Conservation (phyloP, 148 eudicot species). For the Rhododendron ovatum region DNA sequence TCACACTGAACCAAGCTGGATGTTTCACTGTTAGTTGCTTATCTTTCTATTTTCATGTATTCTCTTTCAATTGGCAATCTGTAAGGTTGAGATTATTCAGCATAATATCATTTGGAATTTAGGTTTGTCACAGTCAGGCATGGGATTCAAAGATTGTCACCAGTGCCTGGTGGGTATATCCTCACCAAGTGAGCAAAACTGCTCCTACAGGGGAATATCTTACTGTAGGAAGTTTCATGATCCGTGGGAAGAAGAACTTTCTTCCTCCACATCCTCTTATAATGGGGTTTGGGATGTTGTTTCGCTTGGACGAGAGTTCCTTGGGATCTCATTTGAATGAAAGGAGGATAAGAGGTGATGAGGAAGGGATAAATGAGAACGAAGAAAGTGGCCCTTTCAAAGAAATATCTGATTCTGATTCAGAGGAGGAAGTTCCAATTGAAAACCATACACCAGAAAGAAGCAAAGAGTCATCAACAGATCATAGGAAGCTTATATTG, state of each 20-base stretch:
- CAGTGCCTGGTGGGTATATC: constrained; percentile 99
- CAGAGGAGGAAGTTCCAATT: constrained; percentile 52
- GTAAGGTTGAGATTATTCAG: background rate
- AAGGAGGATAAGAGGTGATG: constrained; percentile 97
- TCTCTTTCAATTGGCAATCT: background rate
- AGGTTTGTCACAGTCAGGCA: constrained; percentile 99
- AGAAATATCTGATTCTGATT: constrained; percentile 59
- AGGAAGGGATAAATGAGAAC: constrained; percentile 50
- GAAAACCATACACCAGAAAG: constrained; percentile 21
- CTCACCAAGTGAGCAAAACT: constrained; percentile 96
- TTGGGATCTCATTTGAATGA: constrained; percentile 95
- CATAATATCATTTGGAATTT: constrained; percentile 11
- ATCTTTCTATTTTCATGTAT: background rate
- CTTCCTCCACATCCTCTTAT: constrained; percentile 96
- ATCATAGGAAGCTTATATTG: constrained; percentile 11
- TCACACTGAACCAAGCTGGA: constrained; percentile 96
- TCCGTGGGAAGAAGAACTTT: constrained; percentile 96
- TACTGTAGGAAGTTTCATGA: constrained; percentile 97
- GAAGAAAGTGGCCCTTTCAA: constrained; percentile 40
- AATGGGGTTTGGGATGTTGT: constrained; percentile 92
- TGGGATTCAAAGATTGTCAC: constrained; percentile 99
- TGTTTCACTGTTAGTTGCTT: constrained; percentile 72
- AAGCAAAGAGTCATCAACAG: constrained; percentile 16
- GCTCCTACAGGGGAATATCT: constrained; percentile 99
- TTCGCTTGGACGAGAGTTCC: constrained; percentile 93